phyloP scores from a whole-genome alignment of 164 flowering plant genomes.

The Chimonanthus salicifolius region DNA sequence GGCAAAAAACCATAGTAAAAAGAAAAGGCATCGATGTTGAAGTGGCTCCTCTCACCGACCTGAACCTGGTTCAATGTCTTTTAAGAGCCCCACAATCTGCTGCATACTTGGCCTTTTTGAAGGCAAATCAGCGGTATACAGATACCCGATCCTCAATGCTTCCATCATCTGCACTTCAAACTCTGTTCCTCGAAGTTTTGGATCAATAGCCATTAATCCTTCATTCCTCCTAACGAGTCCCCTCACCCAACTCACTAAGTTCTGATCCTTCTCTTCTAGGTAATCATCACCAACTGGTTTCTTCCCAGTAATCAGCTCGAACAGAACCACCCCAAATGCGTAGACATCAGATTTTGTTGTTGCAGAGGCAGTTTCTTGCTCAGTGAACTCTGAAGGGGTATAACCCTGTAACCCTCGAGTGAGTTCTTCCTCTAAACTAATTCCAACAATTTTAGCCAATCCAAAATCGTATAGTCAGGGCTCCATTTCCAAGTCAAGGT shows the following conservation, averaged over 20 bases:
- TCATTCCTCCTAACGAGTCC: conserved; percentile 51
- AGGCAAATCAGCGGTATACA: conserved; percentile 86
- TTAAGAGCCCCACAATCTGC: conserved; percentile 84
- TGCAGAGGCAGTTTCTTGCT: conserved; percentile 28
- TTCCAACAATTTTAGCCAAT: conserved; percentile 57
- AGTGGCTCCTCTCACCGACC: conserved; percentile 15
- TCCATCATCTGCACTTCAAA: conserved; percentile 57
- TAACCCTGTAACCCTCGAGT: conserved; percentile 56
- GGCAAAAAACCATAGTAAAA: not conserved
- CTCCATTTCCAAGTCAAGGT: conserved; percentile 61
- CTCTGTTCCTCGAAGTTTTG: conserved; percentile 56
- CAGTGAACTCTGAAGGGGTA: conserved; percentile 55
- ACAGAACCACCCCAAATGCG: conserved; percentile 72
- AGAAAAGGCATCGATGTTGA: not conserved
- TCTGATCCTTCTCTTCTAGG: conserved; percentile 44
- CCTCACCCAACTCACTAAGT: conserved; percentile 73
- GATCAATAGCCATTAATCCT: conserved; percentile 54
- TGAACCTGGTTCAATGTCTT: conserved; percentile 61
- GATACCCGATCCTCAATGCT: conserved; percentile 75
- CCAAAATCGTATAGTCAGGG: conserved; percentile 89
- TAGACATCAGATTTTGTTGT: conserved; percentile 71
- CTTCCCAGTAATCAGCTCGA: conserved; percentile 79
- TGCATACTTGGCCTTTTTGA: conserved; percentile 87
- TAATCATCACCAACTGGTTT: conserved; percentile 65
- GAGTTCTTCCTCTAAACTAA: conserved; percentile 37